Evolutionary conservation across 1,284 basidiomycete species (phyloP).

Genomic region (Papiliotrema laurentii): DNA sequence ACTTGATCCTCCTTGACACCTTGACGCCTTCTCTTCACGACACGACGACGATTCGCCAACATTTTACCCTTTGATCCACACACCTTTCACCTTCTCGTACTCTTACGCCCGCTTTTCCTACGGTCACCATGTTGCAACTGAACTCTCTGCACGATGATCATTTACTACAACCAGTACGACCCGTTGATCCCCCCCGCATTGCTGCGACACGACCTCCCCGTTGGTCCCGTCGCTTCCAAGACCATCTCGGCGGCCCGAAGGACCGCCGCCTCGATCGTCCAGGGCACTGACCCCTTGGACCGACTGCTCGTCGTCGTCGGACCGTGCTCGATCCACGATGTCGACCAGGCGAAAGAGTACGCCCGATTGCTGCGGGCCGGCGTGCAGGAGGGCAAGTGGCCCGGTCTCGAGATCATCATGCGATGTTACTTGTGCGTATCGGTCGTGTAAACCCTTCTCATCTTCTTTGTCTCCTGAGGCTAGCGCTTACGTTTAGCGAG

Average conservation of each 20-base stretch:
- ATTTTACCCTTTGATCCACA: neutral
- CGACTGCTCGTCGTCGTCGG: constrained; percentile 86
- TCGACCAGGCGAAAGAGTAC: constrained; percentile 86
- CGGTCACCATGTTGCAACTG: neutral
- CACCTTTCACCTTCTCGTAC: neutral
- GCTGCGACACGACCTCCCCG: constrained; percentile 74
- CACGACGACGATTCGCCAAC: neutral
- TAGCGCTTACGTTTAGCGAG: constrained; percentile 26
- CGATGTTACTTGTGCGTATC: constrained; percentile 73
- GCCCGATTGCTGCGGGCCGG: constrained; percentile 67
- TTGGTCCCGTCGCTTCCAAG: constrained; percentile 46
- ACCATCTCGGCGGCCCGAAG: constrained; percentile 77
- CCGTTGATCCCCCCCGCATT: constrained; percentile 87
- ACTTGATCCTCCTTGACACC: neutral
- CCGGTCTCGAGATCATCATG: constrained; percentile 85
- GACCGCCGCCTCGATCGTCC: constrained; percentile 69
- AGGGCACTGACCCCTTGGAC: constrained; percentile 66
- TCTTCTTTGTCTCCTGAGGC: too few species aligned
- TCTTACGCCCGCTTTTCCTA: neutral
- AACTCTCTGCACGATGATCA: neutral
- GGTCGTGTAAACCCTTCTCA: neutral
- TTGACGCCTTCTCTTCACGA: neutral
- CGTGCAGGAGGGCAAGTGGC: constrained; percentile 59
- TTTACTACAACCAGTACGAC: constrained; percentile 63
- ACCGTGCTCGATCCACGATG: constrained; percentile 92